Conservation (phyloP, 1,139 yeast species). For the Pneumocystis wakefieldiae region DNA sequence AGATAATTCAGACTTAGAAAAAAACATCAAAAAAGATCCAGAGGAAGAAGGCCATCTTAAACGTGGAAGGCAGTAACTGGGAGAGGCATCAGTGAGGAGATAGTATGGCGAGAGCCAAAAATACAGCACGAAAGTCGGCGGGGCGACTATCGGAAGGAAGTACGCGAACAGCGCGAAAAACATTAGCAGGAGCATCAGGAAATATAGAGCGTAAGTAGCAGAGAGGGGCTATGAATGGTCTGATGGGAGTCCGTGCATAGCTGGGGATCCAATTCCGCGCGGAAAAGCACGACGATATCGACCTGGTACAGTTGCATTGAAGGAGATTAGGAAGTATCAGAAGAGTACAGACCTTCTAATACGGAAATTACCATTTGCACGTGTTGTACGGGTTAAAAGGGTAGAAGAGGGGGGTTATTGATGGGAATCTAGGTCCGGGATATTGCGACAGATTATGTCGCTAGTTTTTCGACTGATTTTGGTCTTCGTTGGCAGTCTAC, state of each 20-base stretch:
- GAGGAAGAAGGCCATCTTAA: no score
- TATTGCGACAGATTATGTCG: conserved; percentile 48
- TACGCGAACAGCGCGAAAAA: background rate
- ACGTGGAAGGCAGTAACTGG: no score
- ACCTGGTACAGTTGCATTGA: conserved; percentile 62
- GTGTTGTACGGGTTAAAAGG: conserved; percentile 28
- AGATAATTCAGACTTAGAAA: no score
- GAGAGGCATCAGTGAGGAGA: no score
- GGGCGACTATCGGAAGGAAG: background rate
- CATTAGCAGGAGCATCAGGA: background rate
- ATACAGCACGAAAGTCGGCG: background rate
- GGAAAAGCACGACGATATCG: conserved; percentile 37
- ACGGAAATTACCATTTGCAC: conserved; percentile 80
- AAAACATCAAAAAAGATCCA: no score
- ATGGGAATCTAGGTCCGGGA: conserved; percentile 37
- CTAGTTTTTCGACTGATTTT: conserved; percentile 27
- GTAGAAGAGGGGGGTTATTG: conserved; percentile 17
- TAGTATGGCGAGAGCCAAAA: background rate
- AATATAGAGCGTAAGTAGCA: background rate
- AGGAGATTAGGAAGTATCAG: conserved; percentile 70
- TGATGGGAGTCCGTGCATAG: background rate
- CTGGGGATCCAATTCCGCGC: conserved; percentile 1
- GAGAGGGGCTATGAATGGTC: no score
- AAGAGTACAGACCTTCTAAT: conserved; percentile 61
- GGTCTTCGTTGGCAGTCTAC: conserved; percentile 77